Percentiles rank a stretch among this genome's conserved stretches.
Conservation (phyloP, 441 rosid genomes). For the Croton laevigatus region DNA sequence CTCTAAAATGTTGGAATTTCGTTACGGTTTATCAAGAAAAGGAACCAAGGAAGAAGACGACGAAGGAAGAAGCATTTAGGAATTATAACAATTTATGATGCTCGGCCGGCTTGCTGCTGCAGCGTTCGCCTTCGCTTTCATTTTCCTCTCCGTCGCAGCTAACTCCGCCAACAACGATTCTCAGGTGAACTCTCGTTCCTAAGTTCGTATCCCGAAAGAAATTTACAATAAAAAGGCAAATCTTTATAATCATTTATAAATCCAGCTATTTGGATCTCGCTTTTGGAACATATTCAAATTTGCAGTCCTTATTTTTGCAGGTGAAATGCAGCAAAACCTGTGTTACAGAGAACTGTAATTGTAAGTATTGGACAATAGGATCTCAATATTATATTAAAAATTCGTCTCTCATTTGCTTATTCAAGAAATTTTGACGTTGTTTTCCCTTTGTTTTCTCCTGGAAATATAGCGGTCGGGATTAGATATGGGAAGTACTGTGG, state of each 20-base stretch:
- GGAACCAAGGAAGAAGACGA: neutral
- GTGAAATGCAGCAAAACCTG: slow-evolving; percentile 65
- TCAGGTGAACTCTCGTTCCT: slow-evolving; percentile 24
- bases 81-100: slow-evolving; percentile 15
- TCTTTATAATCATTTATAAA: neutral
- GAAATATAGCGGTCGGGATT: slow-evolving; percentile 56
- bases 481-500: slow-evolving; percentile 92
- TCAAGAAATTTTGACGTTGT: neutral
- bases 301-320: neutral
- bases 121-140: slow-evolving; percentile 32
- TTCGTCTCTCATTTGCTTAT: neutral
- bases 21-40: too few relatives aligned
- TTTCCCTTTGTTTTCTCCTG: neutral
- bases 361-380: slow-evolving; percentile 36
- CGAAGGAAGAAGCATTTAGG: neutral
- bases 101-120: slow-evolving; percentile 21
- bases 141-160: slow-evolving; percentile 33
- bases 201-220: neutral
- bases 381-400: neutral
- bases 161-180: slow-evolving; percentile 49
- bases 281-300: neutral
- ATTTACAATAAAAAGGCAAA: neutral
- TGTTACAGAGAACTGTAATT: slow-evolving; percentile 63
- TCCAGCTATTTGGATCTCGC: neutral
- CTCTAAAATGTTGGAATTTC: neutral